Evolutionary conservation across 2,329 filamentous ascomycete genomes (phyloP).

Genomic region (Dactylellina parvicollis): DNA sequence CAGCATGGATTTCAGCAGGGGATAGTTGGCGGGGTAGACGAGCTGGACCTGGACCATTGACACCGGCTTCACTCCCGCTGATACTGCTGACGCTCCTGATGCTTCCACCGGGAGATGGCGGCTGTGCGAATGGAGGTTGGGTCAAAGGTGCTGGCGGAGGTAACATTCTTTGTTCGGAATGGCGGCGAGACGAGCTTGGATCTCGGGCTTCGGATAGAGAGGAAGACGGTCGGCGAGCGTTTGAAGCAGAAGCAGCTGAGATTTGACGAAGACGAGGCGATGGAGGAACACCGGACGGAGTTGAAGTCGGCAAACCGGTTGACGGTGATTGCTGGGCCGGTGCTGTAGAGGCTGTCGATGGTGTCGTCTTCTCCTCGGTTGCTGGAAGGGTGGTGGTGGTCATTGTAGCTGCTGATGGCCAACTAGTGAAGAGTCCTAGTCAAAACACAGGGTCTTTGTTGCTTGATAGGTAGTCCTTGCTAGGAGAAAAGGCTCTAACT

Average conservation of each 20-base stretch:
- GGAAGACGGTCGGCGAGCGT: slow-evolving; percentile 42
- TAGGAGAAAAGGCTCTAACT: background rate
- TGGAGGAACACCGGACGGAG: slow-evolving; percentile 28
- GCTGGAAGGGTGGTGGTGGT: slow-evolving; percentile 42
- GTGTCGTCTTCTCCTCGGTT: slow-evolving; percentile 34
- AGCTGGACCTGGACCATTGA: slow-evolving; percentile 75
- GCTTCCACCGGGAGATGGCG: slow-evolving; percentile 46
- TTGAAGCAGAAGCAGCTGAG: slow-evolving; percentile 33
- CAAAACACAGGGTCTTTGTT: slow-evolving; percentile 1
- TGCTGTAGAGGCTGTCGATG: slow-evolving; percentile 12
- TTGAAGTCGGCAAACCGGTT: slow-evolving; percentile 13
- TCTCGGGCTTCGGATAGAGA: slow-evolving; percentile 49
- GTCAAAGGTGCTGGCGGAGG: slow-evolving; percentile 52
- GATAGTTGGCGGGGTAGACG: slow-evolving; percentile 89
- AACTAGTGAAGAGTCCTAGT: slow-evolving; percentile 14
- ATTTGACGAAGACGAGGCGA: slow-evolving; percentile 49
- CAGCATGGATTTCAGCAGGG: slow-evolving; percentile 84
- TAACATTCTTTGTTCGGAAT: slow-evolving; percentile 53
- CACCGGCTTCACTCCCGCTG: slow-evolving; percentile 60
- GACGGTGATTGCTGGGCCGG: slow-evolving; percentile 26
- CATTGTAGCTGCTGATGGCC: slow-evolving; percentile 36
- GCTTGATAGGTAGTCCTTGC: slow-evolving; percentile 6
- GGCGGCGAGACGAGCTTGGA: slow-evolving; percentile 39
- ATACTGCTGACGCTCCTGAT: slow-evolving; percentile 52
- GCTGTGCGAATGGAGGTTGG: slow-evolving; percentile 50